Percentiles rank a stretch among this genome's conserved stretches.
Conservation (phyloP, 352 stramenopile genomes). For the Pythium guiyangense region DNA sequence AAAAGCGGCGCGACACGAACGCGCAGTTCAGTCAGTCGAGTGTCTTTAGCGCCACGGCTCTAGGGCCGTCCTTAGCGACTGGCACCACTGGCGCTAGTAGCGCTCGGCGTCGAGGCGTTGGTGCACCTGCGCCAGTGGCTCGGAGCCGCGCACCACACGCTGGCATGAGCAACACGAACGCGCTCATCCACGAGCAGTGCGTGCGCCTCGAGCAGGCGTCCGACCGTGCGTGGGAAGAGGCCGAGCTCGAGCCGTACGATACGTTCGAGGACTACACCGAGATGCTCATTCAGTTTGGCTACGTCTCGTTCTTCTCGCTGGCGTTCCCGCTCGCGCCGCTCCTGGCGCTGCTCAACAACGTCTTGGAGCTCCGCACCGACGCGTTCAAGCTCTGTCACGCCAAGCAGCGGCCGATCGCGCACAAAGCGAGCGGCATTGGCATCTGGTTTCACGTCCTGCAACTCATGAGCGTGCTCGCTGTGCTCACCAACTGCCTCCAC, state of each 20-base stretch:
- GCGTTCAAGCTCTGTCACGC: constrained; percentile 94
- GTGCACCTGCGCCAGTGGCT: not conserved
- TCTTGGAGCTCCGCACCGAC: constrained; percentile 91
- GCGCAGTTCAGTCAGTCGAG: constrained; percentile 55
- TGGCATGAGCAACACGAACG: constrained; percentile 28
- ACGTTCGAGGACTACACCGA: constrained; percentile 95
- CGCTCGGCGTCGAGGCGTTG: constrained; percentile 12
- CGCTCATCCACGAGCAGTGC: constrained; percentile 72
- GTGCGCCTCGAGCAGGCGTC: constrained; percentile 77
- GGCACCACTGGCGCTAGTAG: not conserved
- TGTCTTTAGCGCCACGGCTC: constrained; percentile 38
- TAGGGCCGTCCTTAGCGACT: not conserved
- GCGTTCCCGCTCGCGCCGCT: constrained; percentile 93
- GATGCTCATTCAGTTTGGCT: constrained; percentile 94
- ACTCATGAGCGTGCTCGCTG: constrained; percentile 92
- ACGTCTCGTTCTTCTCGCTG: constrained; percentile 94
- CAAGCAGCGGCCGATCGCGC: constrained; percentile 86
- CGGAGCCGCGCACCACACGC: not conserved
- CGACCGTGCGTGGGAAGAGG: constrained; percentile 87
- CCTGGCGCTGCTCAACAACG: constrained; percentile 91
- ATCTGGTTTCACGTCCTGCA: constrained; percentile 90
- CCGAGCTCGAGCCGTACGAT: constrained; percentile 88
- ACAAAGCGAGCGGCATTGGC: constrained; percentile 91
- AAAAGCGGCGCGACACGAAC: constrained; percentile 59
- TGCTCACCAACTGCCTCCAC: constrained; percentile 95